These are phyloP conservation scores for Alternaria arborescens DNA, from an alignment of 2,329 filamentous ascomycete genomes.

Conservation along the genomic window DNA sequence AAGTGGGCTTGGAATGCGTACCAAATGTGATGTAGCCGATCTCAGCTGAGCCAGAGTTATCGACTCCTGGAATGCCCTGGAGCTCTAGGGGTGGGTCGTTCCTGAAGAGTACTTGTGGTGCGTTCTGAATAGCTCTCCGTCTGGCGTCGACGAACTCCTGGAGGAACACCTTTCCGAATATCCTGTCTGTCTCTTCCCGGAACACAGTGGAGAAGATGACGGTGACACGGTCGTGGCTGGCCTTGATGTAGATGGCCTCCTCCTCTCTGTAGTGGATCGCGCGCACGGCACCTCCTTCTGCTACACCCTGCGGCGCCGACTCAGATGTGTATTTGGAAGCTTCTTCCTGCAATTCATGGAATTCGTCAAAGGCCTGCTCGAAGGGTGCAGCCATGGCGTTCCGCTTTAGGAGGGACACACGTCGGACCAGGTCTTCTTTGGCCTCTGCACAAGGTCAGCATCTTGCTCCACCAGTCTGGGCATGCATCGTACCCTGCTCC, in stretches of 20 bases:
- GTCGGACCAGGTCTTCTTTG: conserved; percentile 83
- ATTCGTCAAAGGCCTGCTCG: conserved; percentile 94
- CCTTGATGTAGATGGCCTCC: conserved; percentile 98
- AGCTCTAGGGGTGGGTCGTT: conserved; percentile 94
- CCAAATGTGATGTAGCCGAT: conserved; percentile 98
- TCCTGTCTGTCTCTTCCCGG: conserved; percentile 94
- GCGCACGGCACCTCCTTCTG: conserved; percentile 91
- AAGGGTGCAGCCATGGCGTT: conserved; percentile 99
- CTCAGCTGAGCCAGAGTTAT: conserved; percentile 75
- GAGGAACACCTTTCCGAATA: conserved; percentile 98
- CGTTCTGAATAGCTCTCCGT: conserved; percentile 95
- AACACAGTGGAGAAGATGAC: conserved; percentile 99
- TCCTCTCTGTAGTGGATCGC: conserved; percentile 98
- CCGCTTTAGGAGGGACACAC: conserved; percentile 91
- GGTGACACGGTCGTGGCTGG: conserved; percentile 94
- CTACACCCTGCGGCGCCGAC: conserved; percentile 87
- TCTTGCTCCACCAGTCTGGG: neutral
- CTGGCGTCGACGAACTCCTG: conserved; percentile 95
- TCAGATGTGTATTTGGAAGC: conserved; percentile 93
- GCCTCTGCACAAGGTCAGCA: conserved; percentile 67
- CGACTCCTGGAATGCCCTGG: conserved; percentile 84
- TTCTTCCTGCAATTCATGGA: conserved; percentile 84
- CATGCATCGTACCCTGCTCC: conserved; percentile 68
- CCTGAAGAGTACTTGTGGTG: conserved; percentile 94
- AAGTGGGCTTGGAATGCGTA: conserved; percentile 56